A percentile compares a stretch with the other conserved stretches of the same genome.
These are phyloP conservation scores for Pseudocercospora ulei DNA, from an alignment of 2,329 filamentous ascomycete genomes.

Conservation along the genomic window DNA sequence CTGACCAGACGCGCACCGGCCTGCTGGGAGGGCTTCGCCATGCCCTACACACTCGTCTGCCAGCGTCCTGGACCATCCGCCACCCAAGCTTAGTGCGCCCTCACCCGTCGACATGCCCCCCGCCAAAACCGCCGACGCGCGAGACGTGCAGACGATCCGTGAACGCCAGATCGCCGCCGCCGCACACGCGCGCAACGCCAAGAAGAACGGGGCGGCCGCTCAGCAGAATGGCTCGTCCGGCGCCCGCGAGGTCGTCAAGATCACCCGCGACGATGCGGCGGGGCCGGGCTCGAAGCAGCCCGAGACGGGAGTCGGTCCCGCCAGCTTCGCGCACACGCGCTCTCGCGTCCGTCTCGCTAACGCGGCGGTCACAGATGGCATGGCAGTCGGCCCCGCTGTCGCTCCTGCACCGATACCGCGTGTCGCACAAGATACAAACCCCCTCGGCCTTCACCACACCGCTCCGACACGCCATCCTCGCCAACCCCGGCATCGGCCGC, in stretches of 20 bases:
- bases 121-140: constrained; percentile 36
- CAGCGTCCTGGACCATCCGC: constrained; percentile 8
- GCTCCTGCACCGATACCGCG: constrained; percentile 64
- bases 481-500: constrained; percentile 49
- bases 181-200: constrained; percentile 35
- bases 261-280: constrained; percentile 23
- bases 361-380: constrained; percentile 40
- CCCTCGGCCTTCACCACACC: constrained; percentile 57
- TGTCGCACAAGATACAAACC: constrained; percentile 60
- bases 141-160: constrained; percentile 34
- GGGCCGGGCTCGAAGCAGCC: constrained; percentile 9
- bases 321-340: background rate
- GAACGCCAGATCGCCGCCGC: constrained; percentile 38
- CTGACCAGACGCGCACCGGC: background rate
- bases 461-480: constrained; percentile 45
- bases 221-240: constrained; percentile 25
- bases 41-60: background rate
- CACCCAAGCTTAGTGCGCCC: constrained; percentile 1
- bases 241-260: constrained; percentile 26
- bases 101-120: constrained; percentile 22
- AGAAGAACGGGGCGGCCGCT: constrained; percentile 25
- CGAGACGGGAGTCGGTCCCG: constrained; percentile 16
- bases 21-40: constrained; percentile 3
- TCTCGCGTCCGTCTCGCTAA: background rate
- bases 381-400: constrained; percentile 60